phyloP scores from a whole-genome alignment of 2,329 filamentous ascomycete species.

The Colletotrichum liriopes region DNA sequence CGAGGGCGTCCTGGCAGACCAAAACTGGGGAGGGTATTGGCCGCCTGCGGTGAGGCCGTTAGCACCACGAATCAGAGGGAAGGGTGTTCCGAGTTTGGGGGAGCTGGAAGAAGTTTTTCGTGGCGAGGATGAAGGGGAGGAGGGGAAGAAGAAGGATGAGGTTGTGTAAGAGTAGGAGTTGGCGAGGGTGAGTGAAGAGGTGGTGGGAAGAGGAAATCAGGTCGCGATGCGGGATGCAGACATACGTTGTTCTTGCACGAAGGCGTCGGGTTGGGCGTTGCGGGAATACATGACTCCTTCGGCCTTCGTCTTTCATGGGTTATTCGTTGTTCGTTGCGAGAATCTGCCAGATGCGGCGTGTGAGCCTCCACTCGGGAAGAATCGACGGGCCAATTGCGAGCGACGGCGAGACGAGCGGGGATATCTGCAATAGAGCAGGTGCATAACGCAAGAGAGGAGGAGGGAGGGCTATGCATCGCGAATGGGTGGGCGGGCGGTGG shows the following conservation, averaged over 20 bases:
- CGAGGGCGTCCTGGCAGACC: slow-evolving; percentile 45
- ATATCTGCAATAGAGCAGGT: slow-evolving; percentile 28
- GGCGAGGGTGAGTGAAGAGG: slow-evolving; percentile 1
- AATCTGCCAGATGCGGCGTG: slow-evolving; percentile 21
- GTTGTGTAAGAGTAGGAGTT: slow-evolving; percentile 2
- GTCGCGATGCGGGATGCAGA: slow-evolving; percentile 12
- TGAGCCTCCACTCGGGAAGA: slow-evolving; percentile 34
- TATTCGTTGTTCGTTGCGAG: not conserved
- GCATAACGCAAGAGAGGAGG: slow-evolving; percentile 27
- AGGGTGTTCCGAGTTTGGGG: not conserved
- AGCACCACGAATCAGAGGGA: slow-evolving; percentile 33
- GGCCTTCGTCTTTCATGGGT: slow-evolving; percentile 12
- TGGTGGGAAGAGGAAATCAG: slow-evolving; percentile 1
- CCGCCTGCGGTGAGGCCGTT: slow-evolving; percentile 44
- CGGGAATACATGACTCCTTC: slow-evolving; percentile 35
- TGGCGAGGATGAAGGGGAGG: slow-evolving; percentile 12
- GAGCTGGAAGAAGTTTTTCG: slow-evolving; percentile 8
- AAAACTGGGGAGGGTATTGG: slow-evolving; percentile 43
- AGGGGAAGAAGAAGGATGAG: not conserved
- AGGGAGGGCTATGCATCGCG: slow-evolving; percentile 18
- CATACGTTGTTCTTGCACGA: slow-evolving; percentile 35
- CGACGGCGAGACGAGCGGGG: not conserved
- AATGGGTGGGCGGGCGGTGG: slow-evolving; percentile 26
- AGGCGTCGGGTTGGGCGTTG: slow-evolving; percentile 28
- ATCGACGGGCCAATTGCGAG: slow-evolving; percentile 29